These are phyloP conservation scores for Penicillium vulpinum DNA, from an alignment of 2,329 filamentous ascomycete genomes.

Conservation along the genomic window DNA sequence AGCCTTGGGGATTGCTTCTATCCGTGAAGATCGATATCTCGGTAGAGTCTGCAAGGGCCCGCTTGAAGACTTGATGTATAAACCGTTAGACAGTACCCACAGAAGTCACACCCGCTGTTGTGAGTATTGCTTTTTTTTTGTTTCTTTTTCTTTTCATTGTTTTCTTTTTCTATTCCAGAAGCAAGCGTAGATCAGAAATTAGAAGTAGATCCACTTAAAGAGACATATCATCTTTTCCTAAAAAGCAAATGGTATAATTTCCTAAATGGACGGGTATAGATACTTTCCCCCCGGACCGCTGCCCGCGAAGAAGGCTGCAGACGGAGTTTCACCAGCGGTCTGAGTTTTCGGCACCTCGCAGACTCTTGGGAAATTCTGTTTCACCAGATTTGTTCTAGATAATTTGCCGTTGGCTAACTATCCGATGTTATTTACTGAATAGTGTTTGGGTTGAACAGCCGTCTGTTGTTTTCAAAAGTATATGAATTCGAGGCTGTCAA, in stretches of 20 bases:
- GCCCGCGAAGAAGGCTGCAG: constrained; percentile 12
- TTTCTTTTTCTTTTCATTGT: neutral
- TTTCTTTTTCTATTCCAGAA: constrained; percentile 4
- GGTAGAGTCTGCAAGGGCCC: constrained; percentile 27
- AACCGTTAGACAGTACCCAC: constrained; percentile 14
- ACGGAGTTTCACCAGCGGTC: constrained; percentile 25
- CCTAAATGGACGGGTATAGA: constrained; percentile 4
- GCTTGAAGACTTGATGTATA: constrained; percentile 24
- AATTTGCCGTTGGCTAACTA: neutral
- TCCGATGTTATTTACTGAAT: neutral
- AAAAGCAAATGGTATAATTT: neutral
- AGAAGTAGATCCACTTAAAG: neutral
- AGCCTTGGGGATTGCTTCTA: constrained; percentile 8
- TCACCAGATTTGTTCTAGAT: constrained; percentile 10
- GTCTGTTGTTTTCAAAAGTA: neutral
- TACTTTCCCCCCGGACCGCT: constrained; percentile 15
- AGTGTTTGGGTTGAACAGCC: constrained; percentile 4
- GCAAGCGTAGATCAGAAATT: neutral
- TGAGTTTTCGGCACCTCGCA: constrained; percentile 26
- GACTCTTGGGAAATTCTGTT: constrained; percentile 10
- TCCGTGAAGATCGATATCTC: constrained; percentile 16
- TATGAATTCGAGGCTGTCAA: neutral
- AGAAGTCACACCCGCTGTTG: constrained; percentile 16
- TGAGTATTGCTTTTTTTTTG: neutral
- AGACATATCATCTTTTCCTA: neutral